Percentiles rank a stretch among this genome's conserved stretches.
Evolutionary conservation across 2,329 filamentous ascomycete genomes (phyloP).

Genomic region (Aquanectria penicillioides): DNA sequence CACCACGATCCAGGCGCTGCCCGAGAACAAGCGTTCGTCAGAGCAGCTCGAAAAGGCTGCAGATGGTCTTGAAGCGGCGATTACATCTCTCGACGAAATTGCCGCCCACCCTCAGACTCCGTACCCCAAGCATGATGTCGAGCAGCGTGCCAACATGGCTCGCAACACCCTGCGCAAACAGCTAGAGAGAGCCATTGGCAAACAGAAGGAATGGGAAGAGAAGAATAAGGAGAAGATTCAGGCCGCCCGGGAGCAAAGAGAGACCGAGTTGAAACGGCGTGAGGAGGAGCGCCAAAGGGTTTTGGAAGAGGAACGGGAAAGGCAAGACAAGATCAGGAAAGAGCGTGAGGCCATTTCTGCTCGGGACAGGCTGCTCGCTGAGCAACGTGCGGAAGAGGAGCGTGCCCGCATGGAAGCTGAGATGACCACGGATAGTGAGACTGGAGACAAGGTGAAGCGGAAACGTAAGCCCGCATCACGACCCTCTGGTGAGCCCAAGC

Average conservation of each 20-base stretch:
- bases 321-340: conserved; percentile 83
- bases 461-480: conserved; percentile 70
- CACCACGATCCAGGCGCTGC: conserved; percentile 77
- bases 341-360: conserved; percentile 86
- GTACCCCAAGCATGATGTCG: conserved; percentile 89
- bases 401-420: conserved; percentile 69
- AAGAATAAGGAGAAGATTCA: conserved; percentile 90
- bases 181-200: conserved; percentile 83
- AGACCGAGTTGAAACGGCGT: conserved; percentile 80
- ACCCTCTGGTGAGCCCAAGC: conserved; percentile 52
- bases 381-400: conserved; percentile 61
- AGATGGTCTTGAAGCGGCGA: conserved; percentile 85
- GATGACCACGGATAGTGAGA: conserved; percentile 83
- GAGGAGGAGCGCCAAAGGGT: conserved; percentile 79
- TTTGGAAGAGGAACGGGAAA: conserved; percentile 76
- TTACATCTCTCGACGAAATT: conserved; percentile 74
- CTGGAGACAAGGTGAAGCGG: conserved; percentile 81
- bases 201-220: conserved; percentile 90
- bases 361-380: conserved; percentile 77
- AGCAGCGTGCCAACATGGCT: conserved; percentile 97
- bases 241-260: conserved; percentile 80
- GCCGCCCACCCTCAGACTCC: conserved; percentile 75
- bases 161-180: conserved; percentile 94
- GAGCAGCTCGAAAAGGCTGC: conserved; percentile 84
- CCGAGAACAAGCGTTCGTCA: conserved; percentile 80